Base-by-base conservation (phyloP, 148 eudicot genomes). In the Chenopodium formosanum region DNA sequence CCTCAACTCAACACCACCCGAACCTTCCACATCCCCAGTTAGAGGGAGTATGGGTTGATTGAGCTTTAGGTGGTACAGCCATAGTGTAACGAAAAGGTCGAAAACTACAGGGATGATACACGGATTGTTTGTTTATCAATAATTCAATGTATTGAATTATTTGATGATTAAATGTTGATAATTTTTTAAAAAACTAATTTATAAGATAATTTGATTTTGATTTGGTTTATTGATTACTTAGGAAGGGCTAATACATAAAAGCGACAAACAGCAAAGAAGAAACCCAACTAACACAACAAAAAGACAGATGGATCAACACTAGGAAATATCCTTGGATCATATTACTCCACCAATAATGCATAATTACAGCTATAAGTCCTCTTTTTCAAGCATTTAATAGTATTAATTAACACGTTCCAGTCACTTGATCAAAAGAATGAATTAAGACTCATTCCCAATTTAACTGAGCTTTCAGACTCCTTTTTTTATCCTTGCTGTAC, bases 281-380 rank as follows among this genome's bases (percentile, higher is more conserved):
- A 73, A 80, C n/a, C 79, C 85, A 82, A 78, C 52, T 56, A 74
- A 56, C 50, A 40, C 78, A 67, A 22, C 29, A 62, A 56, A 56
- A 60, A 48, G 69, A 75, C 90, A 72, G 73, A 75, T 86, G 88
- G 87, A 87, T 88, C 87, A 87, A 85, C 67, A 81, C 64, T 69
- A 13, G 80, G 72, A 74, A 69, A 79, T 27, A 64, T 50, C 60
- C 78, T 77, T 65, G 82, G 82, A 78, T 79, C 32, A 70, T 78
- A 20, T 62, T 74, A 79, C 75, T 64, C 86, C 85, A 48, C 37
- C 83, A 79, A 80, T 67, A 67, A 56, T 77, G 47, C 75, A 58
- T 52, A 11, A 67, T 65, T 81, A 65, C 32, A 50, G 47, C 25
- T 22, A 72, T 29, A 46, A 48, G 74, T 37, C 25, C 12, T 16